Percentiles rank a stretch among this genome's conserved stretches.
These are phyloP conservation scores for Lactifluus echinatus DNA, from an alignment of 768 basidiomycete genomes.

Conservation along the genomic window DNA sequence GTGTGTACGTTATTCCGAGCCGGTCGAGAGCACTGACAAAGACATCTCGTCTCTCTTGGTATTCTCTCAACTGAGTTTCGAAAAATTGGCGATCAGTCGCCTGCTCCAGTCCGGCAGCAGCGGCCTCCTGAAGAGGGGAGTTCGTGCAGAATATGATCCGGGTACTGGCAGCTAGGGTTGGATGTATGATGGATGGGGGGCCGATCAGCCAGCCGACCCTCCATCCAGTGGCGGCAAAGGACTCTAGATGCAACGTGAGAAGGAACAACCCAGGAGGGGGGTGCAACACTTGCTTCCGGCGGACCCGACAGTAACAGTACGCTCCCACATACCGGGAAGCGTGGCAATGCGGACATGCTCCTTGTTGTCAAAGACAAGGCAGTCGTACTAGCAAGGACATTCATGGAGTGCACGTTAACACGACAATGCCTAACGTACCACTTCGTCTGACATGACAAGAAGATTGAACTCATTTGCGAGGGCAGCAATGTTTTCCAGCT, in stretches of 20 bases:
- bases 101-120: slow-evolving; percentile 81
- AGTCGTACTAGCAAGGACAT: slow-evolving; percentile 63
- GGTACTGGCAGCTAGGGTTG: slow-evolving; percentile 84
- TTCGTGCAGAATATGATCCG: slow-evolving; percentile 95
- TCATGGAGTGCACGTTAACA: background rate
- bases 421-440: slow-evolving; percentile 45
- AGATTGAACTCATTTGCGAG: slow-evolving; percentile 90
- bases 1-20: slow-evolving; percentile 75
- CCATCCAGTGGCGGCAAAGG: slow-evolving; percentile 97
- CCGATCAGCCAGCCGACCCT: slow-evolving; percentile 95
- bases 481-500: slow-evolving; percentile 78
- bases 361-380: slow-evolving; percentile 78
- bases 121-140: slow-evolving; percentile 91
- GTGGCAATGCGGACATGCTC: slow-evolving; percentile 89
- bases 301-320: slow-evolving; percentile 93
- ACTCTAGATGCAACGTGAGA: slow-evolving; percentile 43
- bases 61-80: slow-evolving; percentile 64
- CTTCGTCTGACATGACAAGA: slow-evolving; percentile 92
- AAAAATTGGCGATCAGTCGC: slow-evolving; percentile 69
- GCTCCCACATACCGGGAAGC: slow-evolving; percentile 98
- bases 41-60: slow-evolving; percentile 70
- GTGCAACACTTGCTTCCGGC: slow-evolving; percentile 62
- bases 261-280: background rate
- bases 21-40: slow-evolving; percentile 72
- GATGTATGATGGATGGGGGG: slow-evolving; percentile 69